Conservation (phyloP, 2,329 filamentous ascomycete species). For the Monosporascus sp. region DNA sequence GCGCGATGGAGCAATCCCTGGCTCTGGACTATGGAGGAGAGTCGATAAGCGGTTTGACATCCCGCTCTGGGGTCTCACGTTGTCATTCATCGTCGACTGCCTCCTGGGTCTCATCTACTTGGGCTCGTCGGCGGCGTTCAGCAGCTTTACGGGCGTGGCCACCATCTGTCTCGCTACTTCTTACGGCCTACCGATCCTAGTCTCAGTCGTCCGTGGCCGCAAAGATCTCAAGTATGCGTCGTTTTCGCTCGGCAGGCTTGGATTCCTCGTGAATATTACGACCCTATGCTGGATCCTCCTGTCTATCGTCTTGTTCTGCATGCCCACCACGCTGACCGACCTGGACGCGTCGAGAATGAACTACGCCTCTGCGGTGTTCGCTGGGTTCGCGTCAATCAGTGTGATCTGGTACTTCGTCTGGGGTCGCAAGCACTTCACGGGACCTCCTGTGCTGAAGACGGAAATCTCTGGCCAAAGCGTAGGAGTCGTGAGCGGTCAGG, state of each 20-base stretch:
- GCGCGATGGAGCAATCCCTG: constrained; percentile 69
- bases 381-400: constrained; percentile 56
- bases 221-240: constrained; percentile 59
- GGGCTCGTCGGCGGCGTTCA: constrained; percentile 71
- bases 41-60: constrained; percentile 64
- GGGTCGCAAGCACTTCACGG: constrained; percentile 59
- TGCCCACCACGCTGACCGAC: constrained; percentile 59
- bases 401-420: constrained; percentile 59
- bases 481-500: constrained; percentile 17
- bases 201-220: constrained; percentile 64
- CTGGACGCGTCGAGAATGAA: constrained; percentile 55
- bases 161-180: constrained; percentile 74
- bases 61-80: constrained; percentile 63
- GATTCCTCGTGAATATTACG: constrained; percentile 61
- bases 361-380: constrained; percentile 63
- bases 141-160: constrained; percentile 73
- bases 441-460: constrained; percentile 40
- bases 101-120: constrained; percentile 76
- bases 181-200: constrained; percentile 71
- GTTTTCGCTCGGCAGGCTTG: constrained; percentile 66
- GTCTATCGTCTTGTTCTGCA: constrained; percentile 69
- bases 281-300: constrained; percentile 68
- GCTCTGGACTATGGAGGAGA: constrained; percentile 59
- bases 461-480: constrained; percentile 14
- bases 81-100: constrained; percentile 65